Base-by-base conservation (phyloP, 2,329 filamentous ascomycete genomes). In the Colletotrichum navitas region DNA sequence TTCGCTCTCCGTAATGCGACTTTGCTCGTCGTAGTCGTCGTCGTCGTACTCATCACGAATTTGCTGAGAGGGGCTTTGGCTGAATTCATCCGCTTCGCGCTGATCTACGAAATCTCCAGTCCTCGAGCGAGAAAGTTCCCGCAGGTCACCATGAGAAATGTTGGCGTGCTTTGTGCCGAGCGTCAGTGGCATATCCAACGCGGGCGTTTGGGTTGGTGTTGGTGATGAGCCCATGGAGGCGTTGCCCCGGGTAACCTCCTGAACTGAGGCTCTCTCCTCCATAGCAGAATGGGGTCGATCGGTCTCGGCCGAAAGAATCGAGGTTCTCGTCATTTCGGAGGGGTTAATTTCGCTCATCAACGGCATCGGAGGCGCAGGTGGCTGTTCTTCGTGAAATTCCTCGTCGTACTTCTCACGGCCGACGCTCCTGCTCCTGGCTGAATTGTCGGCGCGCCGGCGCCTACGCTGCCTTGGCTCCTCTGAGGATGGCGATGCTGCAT, bases 271-370 rank as follows among this genome's bases (percentile, higher is more conserved):
- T 76, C 82, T 85, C 81, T 88, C 88, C 76, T 88, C 90, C 77
- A 86, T 91, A 29, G 91, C 90, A 24, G 92, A 93, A 58, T 88
- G 86, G 21, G 93, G 92, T 63, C 90, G 85, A 74, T 94, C 93
- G 0, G 93, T 93, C 36, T 93, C 91, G 39, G 93, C 93, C 6
- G 95, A 96, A 24, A 96, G 83, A 65, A 98, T 93, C 0, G 95
- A 98, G 21, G 92, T 92, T 76, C 95, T 88, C 0, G 95, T 98
- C 66, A 98, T 82, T 63, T 98, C 95, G 0, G 95, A 97, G 52
- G 93, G 90, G 74, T 93, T 92, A 68, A 97, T 89, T 67, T 94
- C 93, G 81, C 95, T 97, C 81, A 93, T 92, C 73, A 97, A 87
- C 3, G 95, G 95, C 92, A 98, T 94, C 7, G 93, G 93, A 8